Evolutionary conservation across 805 yeast species (phyloP).

Genomic region (Schwanniomyces occidentalis): DNA sequence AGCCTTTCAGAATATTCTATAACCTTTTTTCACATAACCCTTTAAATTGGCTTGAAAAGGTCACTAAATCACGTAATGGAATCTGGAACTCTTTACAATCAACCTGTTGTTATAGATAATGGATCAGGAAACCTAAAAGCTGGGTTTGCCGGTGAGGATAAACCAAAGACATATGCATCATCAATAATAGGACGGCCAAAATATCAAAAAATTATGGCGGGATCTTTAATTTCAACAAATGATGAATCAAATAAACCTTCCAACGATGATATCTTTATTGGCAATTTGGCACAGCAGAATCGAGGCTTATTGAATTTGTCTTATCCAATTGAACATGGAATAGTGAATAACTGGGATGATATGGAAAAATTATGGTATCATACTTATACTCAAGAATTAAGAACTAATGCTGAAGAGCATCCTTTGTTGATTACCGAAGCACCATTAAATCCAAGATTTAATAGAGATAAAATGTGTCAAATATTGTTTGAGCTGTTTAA

Average conservation of each 20-base stretch:
- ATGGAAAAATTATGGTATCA: constrained; percentile 84
- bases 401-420: constrained; percentile 71
- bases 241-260: constrained; percentile 37
- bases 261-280: constrained; percentile 70
- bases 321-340: constrained; percentile 90
- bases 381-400: constrained; percentile 57
- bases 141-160: constrained; percentile 91
- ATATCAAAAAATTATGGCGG: constrained; percentile 79
- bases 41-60: no score
- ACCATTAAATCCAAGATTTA: constrained; percentile 69
- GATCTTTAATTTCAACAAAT: constrained; percentile 20
- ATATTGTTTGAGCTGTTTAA: constrained; percentile 70
- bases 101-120: constrained; percentile 48
- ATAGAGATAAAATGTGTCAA: constrained; percentile 63
- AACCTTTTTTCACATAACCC: no score
- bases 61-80: no score
- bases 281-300: constrained; percentile 68
- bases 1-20: no score
- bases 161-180: constrained; percentile 66
- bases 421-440: constrained; percentile 88
- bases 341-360: constrained; percentile 99
- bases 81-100: constrained; percentile 34
- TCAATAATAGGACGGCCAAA: constrained; percentile 79
- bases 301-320: constrained; percentile 73
- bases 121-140: constrained; percentile 86